Evolutionary conservation across 495 filamentous ascomycete genomes (phyloP).

Genomic region (Daldinia grandis): DNA sequence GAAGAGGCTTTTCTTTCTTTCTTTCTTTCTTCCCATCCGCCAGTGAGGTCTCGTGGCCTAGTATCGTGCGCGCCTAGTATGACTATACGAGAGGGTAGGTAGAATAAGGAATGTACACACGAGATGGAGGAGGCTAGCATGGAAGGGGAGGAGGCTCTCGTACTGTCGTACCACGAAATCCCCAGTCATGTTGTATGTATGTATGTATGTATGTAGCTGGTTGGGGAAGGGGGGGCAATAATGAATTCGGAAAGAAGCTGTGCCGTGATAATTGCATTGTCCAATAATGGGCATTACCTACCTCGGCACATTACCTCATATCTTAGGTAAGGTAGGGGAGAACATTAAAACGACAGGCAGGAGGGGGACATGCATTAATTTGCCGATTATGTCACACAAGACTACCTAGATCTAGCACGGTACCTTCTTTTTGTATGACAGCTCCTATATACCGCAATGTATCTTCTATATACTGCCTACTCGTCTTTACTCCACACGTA

Average conservation of each 20-base stretch:
- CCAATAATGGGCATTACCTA: background rate
- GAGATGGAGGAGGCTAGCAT: slow-evolving; percentile 11
- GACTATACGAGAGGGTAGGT: background rate
- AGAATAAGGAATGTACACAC: slow-evolving; percentile 33
- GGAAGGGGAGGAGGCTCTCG: slow-evolving; percentile 25
- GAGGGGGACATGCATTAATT: background rate
- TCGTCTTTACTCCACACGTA: background rate
- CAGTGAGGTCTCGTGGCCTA: slow-evolving; percentile 15
- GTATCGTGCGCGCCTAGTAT: background rate
- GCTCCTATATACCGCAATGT: background rate
- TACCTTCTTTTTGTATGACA: background rate
- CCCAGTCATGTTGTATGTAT: no score
- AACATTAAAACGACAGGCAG: background rate
- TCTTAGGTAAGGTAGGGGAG: background rate
- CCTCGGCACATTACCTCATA: background rate
- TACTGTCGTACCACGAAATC: background rate
- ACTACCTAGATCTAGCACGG: background rate
- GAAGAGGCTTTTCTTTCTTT: background rate
- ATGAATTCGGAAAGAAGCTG: slow-evolving; percentile 1
- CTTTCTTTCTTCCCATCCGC: background rate
- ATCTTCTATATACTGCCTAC: background rate
- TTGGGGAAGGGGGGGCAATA: background rate
- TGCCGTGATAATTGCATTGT: background rate
- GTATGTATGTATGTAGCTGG: no score
- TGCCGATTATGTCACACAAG: slow-evolving; percentile 1